phyloP scores from a whole-genome alignment of 2,329 filamentous ascomycete species.

The Beauveria pseudobassiana region DNA sequence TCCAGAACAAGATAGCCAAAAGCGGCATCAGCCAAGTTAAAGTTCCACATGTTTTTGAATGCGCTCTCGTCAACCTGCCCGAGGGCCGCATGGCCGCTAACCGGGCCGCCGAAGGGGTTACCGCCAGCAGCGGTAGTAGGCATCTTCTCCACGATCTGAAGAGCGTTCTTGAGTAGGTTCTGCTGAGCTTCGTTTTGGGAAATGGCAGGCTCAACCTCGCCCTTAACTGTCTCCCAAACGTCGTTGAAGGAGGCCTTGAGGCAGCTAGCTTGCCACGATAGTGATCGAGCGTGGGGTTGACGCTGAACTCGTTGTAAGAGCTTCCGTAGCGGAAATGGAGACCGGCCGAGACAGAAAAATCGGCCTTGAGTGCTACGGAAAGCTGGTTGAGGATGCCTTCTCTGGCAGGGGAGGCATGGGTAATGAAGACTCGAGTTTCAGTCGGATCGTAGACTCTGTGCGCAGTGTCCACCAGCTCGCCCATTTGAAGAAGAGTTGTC shows the following conservation, averaged over 20 bases:
- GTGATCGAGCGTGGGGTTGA: conserved; percentile 95
- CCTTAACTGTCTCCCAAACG: conserved; percentile 97
- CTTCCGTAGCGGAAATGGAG: conserved; percentile 98
- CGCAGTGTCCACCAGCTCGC: conserved; percentile 93
- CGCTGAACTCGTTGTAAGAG: conserved; percentile 99
- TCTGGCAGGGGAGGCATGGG: conserved; percentile 90
- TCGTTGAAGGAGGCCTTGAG: conserved; percentile 97
- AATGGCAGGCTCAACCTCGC: conserved; percentile 91
- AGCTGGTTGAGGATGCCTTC: conserved; percentile 97
- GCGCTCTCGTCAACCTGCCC: conserved; percentile 96
- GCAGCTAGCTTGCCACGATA: conserved; percentile 97
- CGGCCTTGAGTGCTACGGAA: conserved; percentile 92
- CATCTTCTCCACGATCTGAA: conserved; percentile 97
- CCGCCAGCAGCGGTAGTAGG: conserved; percentile 88
- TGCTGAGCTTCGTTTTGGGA: conserved; percentile 90
- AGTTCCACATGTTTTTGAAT: conserved; percentile 99
- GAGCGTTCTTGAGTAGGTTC: conserved; percentile 80
- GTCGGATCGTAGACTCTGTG: conserved; percentile 98
- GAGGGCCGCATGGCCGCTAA: conserved; percentile 60
- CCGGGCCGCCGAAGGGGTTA: conserved; percentile 89
- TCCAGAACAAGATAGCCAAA: conserved; percentile 95
- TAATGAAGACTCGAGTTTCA: conserved; percentile 93
- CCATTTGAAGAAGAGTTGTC: conserved; percentile 97
- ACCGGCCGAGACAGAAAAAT: conserved; percentile 95
- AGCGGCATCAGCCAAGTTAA: conserved; percentile 93